Evolutionary conservation across 495 filamentous ascomycete genomes (phyloP), one percentile per base, ranked within the genome.

Genomic region (Neurospora pannonica): DNA sequence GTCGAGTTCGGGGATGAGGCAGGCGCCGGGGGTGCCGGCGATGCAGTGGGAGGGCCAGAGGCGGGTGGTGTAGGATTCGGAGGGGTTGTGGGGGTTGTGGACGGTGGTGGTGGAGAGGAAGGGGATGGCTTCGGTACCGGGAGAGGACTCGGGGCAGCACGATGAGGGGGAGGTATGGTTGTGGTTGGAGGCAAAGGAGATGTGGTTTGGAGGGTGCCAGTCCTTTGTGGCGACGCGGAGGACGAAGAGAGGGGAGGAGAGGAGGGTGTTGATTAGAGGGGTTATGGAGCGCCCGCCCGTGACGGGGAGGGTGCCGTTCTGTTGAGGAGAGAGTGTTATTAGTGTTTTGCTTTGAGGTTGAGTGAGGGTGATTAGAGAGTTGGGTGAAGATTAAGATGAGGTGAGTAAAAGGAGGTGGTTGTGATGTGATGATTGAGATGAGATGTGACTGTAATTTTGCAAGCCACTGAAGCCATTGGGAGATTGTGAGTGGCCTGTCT

Each of bases 41-140:
- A 98, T 86, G 83, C 96, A 98, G 84, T 99, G 96, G 7, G 88
- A 87, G 0, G 96, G 96, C 96, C 96, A 99, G 8, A 98, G 87
- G 3, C 86, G 86, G 73, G 92, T 93, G 39, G 84, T 81, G 81
- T 92, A 90, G 21, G 83, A 88, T 78, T 95, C 91, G 0, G 81
- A 70, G 21, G 87, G 78, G 80, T 94, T 90, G 71, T 82, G 76
- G 1, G 92, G 92, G 80, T 97, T 95, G 54, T 79, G 79, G 78
- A 97, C 89, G 9, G 83, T 88, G 71, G 89, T 83, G 70, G 78
- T 85, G 70, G 89, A 89, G 37, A 83, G 78, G 80, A 93, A 97
- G 4, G 96, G 89, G 54, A 36, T 4, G n/a, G 48, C 21, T 15
- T 24, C 3, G 19, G 38, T 19, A 10, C 42, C 38, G 42, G 2